Percentiles rank a stretch among this genome's conserved stretches.
These are phyloP conservation scores for Blastocystis hominis DNA, from an alignment of 352 stramenopile species.

Conservation along the genomic window DNA sequence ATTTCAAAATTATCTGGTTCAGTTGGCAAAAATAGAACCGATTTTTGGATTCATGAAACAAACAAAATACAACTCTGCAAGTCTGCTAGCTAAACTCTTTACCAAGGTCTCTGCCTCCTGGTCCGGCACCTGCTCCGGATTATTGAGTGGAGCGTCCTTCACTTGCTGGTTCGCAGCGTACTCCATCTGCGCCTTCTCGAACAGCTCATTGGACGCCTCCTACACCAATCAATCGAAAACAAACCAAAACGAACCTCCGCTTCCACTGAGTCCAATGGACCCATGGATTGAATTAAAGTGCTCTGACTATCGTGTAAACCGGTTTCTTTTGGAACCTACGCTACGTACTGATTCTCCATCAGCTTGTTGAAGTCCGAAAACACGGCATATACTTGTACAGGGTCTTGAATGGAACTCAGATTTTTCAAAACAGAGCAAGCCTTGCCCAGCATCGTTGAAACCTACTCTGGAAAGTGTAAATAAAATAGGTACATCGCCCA, in stretches of 20 bases:
- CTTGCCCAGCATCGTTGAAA: not conserved
- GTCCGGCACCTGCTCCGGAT: not conserved
- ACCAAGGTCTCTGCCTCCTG: not conserved
- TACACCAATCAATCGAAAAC: not conserved
- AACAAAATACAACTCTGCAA: conserved; percentile 18
- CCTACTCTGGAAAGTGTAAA: not conserved
- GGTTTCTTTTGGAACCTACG: not conserved
- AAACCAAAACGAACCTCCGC: not conserved
- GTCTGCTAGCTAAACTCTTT: not conserved
- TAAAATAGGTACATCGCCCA: not conserved
- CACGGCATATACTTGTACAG: not conserved
- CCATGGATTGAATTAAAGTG: not conserved
- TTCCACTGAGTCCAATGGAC: not conserved
- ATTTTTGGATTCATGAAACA: conserved; percentile 15
- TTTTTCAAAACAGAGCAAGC: not conserved
- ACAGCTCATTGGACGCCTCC: not conserved
- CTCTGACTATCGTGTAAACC: not conserved
- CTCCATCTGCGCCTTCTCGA: conserved; percentile 25
- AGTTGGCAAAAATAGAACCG: not conserved
- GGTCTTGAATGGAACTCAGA: not conserved
- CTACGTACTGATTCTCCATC: conserved; percentile 34
- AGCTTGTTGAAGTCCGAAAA: conserved; percentile 29
- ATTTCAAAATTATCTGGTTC: not conserved
- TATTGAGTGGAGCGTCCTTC: not conserved
- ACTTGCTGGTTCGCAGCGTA: not conserved